Evolutionary conservation across 176 grass and related monocot genomes (phyloP).

Genomic region (Oryza nivara): DNA sequence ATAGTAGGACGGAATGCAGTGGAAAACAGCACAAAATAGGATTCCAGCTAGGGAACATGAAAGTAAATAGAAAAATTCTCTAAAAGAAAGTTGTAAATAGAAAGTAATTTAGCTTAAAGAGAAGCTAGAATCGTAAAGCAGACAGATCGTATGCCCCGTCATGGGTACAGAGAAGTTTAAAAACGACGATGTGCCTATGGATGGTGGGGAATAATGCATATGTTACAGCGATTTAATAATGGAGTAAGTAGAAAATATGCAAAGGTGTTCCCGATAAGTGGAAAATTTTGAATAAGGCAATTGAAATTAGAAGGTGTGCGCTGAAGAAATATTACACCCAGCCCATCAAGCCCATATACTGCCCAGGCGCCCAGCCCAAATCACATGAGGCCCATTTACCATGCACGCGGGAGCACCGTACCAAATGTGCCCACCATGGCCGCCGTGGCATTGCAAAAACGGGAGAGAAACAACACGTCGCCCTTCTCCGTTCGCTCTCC

Average conservation of each 20-base stretch:
- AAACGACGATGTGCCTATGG: background rate
- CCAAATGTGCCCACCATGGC: background rate
- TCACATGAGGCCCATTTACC: background rate
- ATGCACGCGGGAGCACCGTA: background rate
- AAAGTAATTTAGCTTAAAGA: conserved; percentile 1
- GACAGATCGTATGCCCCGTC: conserved; percentile 9
- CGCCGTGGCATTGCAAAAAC: background rate
- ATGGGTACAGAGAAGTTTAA: conserved; percentile 20
- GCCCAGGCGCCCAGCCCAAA: background rate
- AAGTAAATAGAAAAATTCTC: background rate
- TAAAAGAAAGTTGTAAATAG: background rate
- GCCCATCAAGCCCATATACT: background rate
- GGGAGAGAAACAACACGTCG: background rate
- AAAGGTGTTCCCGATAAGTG: background rate
- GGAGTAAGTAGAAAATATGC: no score
- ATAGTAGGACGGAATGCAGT: background rate
- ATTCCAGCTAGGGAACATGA: conserved; percentile 29
- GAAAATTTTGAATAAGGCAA: background rate
- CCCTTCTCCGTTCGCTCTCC: conserved; percentile 16
- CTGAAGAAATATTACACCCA: background rate
- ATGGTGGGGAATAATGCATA: no score
- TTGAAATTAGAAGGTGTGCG: no score
- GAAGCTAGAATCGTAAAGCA: conserved; percentile 10
- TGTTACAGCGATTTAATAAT: background rate
- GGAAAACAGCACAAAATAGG: conserved; percentile 32